Conservation (phyloP, 805 yeast genomes). For the Clavispora vitiphila region DNA sequence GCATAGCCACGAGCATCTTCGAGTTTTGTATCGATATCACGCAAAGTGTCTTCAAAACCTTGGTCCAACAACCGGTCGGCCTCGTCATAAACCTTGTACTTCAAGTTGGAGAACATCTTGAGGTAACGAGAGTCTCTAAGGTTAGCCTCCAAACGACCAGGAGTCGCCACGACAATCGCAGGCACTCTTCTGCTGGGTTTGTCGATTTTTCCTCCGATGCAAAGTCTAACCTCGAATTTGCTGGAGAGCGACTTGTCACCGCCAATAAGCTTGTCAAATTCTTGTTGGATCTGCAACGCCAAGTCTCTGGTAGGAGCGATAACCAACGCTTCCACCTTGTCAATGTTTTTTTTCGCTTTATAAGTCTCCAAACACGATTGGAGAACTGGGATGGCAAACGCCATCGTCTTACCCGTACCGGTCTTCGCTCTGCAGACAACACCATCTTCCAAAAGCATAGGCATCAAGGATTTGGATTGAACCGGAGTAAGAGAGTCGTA, state of each 20-base stretch:
- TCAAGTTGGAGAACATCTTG: slow-evolving; percentile 47
- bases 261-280: slow-evolving; percentile 44
- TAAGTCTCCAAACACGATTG: slow-evolving; percentile 43
- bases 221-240: slow-evolving; percentile 23
- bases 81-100: slow-evolving; percentile 77
- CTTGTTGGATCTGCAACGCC: slow-evolving; percentile 74
- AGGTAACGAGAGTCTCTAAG: slow-evolving; percentile 43
- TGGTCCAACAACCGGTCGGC: slow-evolving; percentile 83
- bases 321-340: slow-evolving; percentile 45
- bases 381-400: slow-evolving; percentile 77
- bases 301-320: slow-evolving; percentile 90
- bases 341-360: slow-evolving; percentile 18
- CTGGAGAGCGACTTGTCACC: slow-evolving; percentile 14
- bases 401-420: slow-evolving; percentile 92
- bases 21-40: slow-evolving; percentile 49
- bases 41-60: slow-evolving; percentile 69
- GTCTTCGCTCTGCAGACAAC: slow-evolving; percentile 87
- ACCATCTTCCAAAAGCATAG: slow-evolving; percentile 54
- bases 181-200: slow-evolving; percentile 28
- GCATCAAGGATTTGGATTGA: slow-evolving; percentile 58
- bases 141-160: slow-evolving; percentile 75
- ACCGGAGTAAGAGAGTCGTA: slow-evolving; percentile 60
- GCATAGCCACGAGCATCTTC: slow-evolving; percentile 25
- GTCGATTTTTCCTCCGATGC: slow-evolving; percentile 59
- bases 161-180: slow-evolving; percentile 78